phyloP scores from a whole-genome alignment of 257 asterid species.

The Perilla frutescens region DNA sequence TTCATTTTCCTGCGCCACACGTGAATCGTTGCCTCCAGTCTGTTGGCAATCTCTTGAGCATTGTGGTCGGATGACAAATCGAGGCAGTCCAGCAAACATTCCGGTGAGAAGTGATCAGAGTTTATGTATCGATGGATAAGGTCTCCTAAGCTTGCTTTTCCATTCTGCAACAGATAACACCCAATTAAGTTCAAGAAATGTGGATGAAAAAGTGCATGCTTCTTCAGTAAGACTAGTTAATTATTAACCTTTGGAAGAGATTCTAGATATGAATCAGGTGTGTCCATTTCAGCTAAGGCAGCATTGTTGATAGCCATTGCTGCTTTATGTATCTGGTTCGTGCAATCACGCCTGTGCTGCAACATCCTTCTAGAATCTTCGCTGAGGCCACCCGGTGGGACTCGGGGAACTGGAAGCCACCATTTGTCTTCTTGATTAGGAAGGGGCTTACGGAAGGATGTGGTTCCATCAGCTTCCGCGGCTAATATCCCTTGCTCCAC shows the following conservation, averaged over 20 bases:
- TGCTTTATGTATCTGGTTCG: conserved; percentile 87
- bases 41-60: conserved; percentile 74
- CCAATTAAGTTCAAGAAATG: not conserved
- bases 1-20: conserved; percentile 58
- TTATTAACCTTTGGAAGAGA: conserved; percentile 72
- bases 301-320: conserved; percentile 80
- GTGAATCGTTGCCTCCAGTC: conserved; percentile 68
- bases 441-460: conserved; percentile 59
- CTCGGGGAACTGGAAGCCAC: conserved; percentile 93
- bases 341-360: conserved; percentile 68
- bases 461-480: conserved; percentile 56
- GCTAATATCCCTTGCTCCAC: conserved; percentile 72
- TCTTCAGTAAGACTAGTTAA: no score
- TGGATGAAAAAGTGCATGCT: no score
- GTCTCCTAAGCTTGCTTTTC: conserved; percentile 73
- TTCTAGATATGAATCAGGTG: conserved; percentile 69
- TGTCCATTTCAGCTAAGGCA: conserved; percentile 75
- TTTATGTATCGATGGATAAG: conserved; percentile 60
- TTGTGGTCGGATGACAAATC: conserved; percentile 80
- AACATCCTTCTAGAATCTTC: conserved; percentile 64
- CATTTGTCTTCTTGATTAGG: conserved; percentile 78
- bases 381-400: conserved; percentile 69
- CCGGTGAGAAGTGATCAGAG: conserved; percentile 72
- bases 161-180: conserved; percentile 55
- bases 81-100: conserved; percentile 77